Evolutionary conservation across 768 basidiomycete species (phyloP), one percentile per base, ranked within the genome.

Genomic region (Agrocybe praecox): DNA sequence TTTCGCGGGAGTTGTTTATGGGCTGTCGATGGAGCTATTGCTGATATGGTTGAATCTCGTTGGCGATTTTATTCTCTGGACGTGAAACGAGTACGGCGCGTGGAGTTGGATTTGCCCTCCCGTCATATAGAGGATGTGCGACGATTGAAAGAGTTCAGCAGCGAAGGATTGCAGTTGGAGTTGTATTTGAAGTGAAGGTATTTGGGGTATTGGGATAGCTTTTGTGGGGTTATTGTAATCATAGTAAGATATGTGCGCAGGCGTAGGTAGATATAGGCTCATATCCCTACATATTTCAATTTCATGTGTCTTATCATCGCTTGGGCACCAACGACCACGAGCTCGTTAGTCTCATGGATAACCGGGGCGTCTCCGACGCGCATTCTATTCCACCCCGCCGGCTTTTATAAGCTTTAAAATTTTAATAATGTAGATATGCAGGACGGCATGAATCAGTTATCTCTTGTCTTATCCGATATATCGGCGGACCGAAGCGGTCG

Each of bases 21-120:
- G 59, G 65, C 68, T 26, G 58, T 65, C 2, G 68, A 73, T 58
- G 72, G 71, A 4, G 62, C 62, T 18, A 59, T 76, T 15, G 66
- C 72, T 14, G 67, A 68, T 21, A 74, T 76, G 72, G 71, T 73
- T 26, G 70, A 74, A 49, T 71, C 72, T 40, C 69, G 74, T 7
- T 73, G 70, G 72, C 66, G 67, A 47, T 57, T 59, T 46, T 50
- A 62, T 24, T 52, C 48, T 46, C 52, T 45, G 21, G 62, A 56
- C 22, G 59, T 69, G 19, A 59, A 62, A 46, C 69, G 67, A 7
- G 61, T 76, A 42, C 68, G 61, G 24, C 62, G 63, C 48, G 62
- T 74, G 19, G 64, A 70, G 46, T 32, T 74, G 22, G 67, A 72
- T 46, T 53, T 72, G 46, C 62, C 56, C 19, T 73, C 58, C 62